Evolutionary conservation across 2,329 filamentous ascomycete genomes (phyloP).

Genomic region (Penicillium paneum): DNA sequence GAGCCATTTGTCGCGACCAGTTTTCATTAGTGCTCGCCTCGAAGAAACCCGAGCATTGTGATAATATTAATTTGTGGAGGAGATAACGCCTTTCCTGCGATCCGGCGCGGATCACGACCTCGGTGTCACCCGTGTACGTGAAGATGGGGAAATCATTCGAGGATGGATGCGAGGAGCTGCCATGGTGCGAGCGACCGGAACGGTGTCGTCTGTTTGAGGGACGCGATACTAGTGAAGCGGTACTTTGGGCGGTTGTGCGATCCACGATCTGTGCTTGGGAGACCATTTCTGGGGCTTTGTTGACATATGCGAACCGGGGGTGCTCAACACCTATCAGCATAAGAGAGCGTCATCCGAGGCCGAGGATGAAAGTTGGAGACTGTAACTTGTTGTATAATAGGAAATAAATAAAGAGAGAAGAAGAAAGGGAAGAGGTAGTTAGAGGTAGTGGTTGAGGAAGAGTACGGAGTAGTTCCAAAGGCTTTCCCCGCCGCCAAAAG

Average conservation of each 20-base stretch:
- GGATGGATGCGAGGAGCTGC: slow-evolving; percentile 64
- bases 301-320: slow-evolving; percentile 4
- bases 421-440: not conserved
- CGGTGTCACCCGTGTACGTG: slow-evolving; percentile 84
- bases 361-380: not conserved
- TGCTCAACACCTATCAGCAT: slow-evolving; percentile 15
- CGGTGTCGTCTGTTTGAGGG: slow-evolving; percentile 64
- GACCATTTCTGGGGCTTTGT: slow-evolving; percentile 28
- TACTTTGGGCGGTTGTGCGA: slow-evolving; percentile 57
- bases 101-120: slow-evolving; percentile 72
- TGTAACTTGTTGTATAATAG: not conserved
- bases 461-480: not conserved
- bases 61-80: slow-evolving; percentile 80
- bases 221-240: slow-evolving; percentile 63
- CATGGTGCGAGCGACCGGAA: slow-evolving; percentile 77
- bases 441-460: not conserved
- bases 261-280: slow-evolving; percentile 48
- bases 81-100: slow-evolving; percentile 77
- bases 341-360: slow-evolving; percentile 12
- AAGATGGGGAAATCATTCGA: slow-evolving; percentile 94
- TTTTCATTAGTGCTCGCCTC: slow-evolving; percentile 73
- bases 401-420: not conserved
- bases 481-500: not conserved
- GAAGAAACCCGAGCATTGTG: slow-evolving; percentile 91
- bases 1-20: slow-evolving; percentile 56